These are phyloP conservation scores for Casuarina glauca DNA, from an alignment of 306 rosid species.

Conservation along the genomic window DNA sequence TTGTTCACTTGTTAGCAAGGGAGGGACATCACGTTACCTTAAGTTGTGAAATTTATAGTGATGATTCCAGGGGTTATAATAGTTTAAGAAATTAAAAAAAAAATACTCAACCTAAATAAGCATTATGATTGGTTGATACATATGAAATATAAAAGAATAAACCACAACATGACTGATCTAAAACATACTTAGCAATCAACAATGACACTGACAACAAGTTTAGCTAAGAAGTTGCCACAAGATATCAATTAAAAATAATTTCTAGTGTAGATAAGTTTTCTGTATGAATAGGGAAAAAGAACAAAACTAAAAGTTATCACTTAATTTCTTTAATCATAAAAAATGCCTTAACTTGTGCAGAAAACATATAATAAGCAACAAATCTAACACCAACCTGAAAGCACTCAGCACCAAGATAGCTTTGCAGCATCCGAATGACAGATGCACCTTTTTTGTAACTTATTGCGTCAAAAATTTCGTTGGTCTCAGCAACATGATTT, in stretches of 20 bases:
- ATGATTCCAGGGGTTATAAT: not conserved
- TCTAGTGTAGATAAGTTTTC: not conserved
- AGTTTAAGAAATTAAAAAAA: not conserved
- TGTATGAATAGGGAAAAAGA: too few species aligned
- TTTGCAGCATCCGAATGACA: conserved; percentile 92
- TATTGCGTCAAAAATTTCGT: conserved; percentile 93
- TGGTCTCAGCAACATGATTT: conserved; percentile 83
- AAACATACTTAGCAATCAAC: not conserved
- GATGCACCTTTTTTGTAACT: conserved; percentile 94
- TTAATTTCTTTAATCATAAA: not conserved
- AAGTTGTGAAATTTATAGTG: not conserved
- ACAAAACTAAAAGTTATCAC: not conserved
- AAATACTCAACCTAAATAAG: not conserved
- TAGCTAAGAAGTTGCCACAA: not conserved
- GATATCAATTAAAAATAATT: not conserved
- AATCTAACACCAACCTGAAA: conserved; percentile 70
- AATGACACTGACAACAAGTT: not conserved
- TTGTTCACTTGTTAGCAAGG: not conserved
- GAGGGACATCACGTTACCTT: not conserved
- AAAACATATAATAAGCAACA: conserved; percentile 9
- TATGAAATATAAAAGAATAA: not conserved
- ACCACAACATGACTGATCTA: not conserved
- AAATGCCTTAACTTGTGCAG: not conserved
- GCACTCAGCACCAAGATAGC: conserved; percentile 85
- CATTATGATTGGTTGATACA: not conserved